Base-by-base conservation (phyloP, 495 filamentous ascomycete genomes). In the Aspergillus indologenus region DNA sequence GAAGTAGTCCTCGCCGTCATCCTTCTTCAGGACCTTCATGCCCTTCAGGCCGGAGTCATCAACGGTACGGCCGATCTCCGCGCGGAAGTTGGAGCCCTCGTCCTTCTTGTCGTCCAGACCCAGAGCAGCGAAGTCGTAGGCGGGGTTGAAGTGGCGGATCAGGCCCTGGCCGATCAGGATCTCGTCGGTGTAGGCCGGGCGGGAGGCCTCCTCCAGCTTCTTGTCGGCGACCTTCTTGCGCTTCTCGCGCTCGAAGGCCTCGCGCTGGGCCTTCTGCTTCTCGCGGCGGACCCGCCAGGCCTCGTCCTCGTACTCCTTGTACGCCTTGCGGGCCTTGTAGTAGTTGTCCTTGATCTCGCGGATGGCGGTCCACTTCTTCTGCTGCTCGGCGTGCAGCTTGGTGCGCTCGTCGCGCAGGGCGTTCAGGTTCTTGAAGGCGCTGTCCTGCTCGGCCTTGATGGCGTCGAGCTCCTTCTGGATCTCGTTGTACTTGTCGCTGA, bases 361-460 rank as follows among this genome's bases (percentile, higher is more conserved):
- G 66, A 98, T 83, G 9, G 83, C 86, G 21, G 80, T 68, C 73
- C 84, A 96, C 75, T 93, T 96, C 64, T 87, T 83, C 65, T 95
- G 85, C 74, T 96, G 91, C 65, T 92, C 87, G 45, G 79, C 81
- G 57, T 92, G 85, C 29, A 94, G 82, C 75, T 86, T 90, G 68
- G 83, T 89, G 57, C 89, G 86, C 77, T 96, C 88, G 66, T 96
- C 94, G n/a, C 89, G 85, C 44, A 97, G 83, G n/a, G 83, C 67
- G 64, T 90, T 90, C 49, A 97, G 75, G 80, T 85, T 88, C 79
- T 93, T 92, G 83, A 85, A 92, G 1, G 85, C 90, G 56, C 86
- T 82, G 66, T 98, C 90, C 71, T 96, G 90, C 76, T 96, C 89
- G 22, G 87, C 89, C 78, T 91, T 95, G 76, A 99, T 87, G 48